phyloP scores from a whole-genome alignment of 1,284 basidiomycete species.

The Thecaphora thlaspeos region DNA sequence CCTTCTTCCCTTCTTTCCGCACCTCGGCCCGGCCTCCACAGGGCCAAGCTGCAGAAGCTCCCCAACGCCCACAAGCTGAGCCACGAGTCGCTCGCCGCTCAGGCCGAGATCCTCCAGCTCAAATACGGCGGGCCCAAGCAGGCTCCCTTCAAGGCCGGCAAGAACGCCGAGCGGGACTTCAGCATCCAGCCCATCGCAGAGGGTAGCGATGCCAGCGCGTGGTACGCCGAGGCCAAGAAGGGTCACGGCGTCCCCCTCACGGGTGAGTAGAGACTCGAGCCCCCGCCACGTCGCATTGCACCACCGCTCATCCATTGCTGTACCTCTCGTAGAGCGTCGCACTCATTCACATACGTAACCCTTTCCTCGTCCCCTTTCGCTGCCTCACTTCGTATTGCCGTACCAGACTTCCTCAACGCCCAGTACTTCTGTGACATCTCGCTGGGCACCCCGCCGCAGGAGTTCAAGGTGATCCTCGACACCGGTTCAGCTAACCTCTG shows the following conservation, averaged over 20 bases:
- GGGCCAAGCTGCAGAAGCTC: slow-evolving; percentile 63
- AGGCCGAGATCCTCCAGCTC: slow-evolving; percentile 59
- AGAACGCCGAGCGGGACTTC: slow-evolving; percentile 65
- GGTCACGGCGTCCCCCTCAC: slow-evolving; percentile 86
- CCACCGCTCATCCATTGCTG: no score
- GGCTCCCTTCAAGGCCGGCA: slow-evolving; percentile 54
- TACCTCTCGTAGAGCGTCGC: no score
- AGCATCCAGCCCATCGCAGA: slow-evolving; percentile 57
- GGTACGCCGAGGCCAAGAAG: slow-evolving; percentile 62
- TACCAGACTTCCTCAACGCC: slow-evolving; percentile 94
- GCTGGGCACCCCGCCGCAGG: slow-evolving; percentile 77
- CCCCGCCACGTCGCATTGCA: no score
- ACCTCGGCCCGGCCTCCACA: not conserved
- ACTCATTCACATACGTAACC: no score
- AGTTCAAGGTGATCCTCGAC: slow-evolving; percentile 73
- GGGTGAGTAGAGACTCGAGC: slow-evolving; percentile 68
- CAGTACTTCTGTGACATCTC: slow-evolving; percentile 92
- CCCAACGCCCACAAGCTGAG: slow-evolving; percentile 69
- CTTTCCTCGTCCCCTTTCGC: no score
- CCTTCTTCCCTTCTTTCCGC: not conserved
- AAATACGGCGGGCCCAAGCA: slow-evolving; percentile 54
- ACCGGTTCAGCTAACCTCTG: slow-evolving; percentile 90
- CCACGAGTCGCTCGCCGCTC: slow-evolving; percentile 69
- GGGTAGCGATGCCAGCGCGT: slow-evolving; percentile 33
- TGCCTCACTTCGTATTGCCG: no score